These are phyloP conservation scores for Coprinopsis marcescibilis DNA, from an alignment of 768 basidiomycete species.

Conservation along the genomic window DNA sequence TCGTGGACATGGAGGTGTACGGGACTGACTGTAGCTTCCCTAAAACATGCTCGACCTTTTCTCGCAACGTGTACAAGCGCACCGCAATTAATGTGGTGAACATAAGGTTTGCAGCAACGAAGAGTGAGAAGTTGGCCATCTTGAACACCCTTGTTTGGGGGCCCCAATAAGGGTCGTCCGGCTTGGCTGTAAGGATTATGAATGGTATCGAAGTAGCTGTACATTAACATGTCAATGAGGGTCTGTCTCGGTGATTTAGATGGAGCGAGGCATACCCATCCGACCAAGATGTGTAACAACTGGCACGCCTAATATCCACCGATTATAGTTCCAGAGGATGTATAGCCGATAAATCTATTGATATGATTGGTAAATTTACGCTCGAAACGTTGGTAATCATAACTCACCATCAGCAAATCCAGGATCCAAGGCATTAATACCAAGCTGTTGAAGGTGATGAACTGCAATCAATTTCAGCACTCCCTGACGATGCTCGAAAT, in stretches of 20 bases:
- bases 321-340: slow-evolving; percentile 28
- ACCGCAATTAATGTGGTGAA: slow-evolving; percentile 24
- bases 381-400: neutral
- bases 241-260: neutral
- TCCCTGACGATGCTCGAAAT: neutral
- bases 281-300: slow-evolving; percentile 26
- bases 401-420: slow-evolving; percentile 30
- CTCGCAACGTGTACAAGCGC: slow-evolving; percentile 28
- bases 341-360: slow-evolving; percentile 28
- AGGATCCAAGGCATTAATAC: slow-evolving; percentile 29
- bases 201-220: slow-evolving; percentile 30
- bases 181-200: slow-evolving; percentile 21
- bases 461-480: neutral
- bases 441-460: slow-evolving; percentile 15
- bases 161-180: slow-evolving; percentile 12
- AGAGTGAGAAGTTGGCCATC: slow-evolving; percentile 23
- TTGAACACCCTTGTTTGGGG: slow-evolving; percentile 14
- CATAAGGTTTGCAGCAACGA: slow-evolving; percentile 26
- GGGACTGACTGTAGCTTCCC: slow-evolving; percentile 31
- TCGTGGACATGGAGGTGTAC: slow-evolving; percentile 31
- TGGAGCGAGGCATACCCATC: slow-evolving; percentile 20
- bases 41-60: slow-evolving; percentile 26
- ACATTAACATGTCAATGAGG: neutral
- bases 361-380: neutral
- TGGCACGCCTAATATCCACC: slow-evolving; percentile 24